Conservation (phyloP, 2,329 filamentous ascomycete genomes). For the Xylariomycetidae sp. region DNA sequence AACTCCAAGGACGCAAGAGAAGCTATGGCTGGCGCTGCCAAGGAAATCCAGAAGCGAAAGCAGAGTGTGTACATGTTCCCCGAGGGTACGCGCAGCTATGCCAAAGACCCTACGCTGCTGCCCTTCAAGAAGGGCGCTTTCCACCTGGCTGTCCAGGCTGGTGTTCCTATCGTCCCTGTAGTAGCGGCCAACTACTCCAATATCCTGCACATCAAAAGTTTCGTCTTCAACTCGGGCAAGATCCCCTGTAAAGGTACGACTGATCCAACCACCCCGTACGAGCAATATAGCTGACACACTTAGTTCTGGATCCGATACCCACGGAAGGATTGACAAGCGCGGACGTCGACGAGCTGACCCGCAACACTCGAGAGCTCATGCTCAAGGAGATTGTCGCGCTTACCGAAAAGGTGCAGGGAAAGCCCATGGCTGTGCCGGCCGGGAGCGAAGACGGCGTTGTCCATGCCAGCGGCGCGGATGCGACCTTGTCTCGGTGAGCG, state of each 20-base stretch:
- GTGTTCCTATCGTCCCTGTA: conserved; percentile 86
- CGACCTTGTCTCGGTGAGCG: conserved; percentile 16
- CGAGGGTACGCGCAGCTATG: conserved; percentile 89
- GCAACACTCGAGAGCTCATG: conserved; percentile 68
- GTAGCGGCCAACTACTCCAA: conserved; percentile 76
- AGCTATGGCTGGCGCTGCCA: conserved; percentile 77
- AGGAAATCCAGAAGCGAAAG: conserved; percentile 65
- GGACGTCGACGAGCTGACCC: conserved; percentile 71
- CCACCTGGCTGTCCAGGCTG: conserved; percentile 88
- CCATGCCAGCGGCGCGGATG: conserved; percentile 26
- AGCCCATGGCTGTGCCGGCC: conserved; percentile 23
- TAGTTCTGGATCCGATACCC: conserved; percentile 74
- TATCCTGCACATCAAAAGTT: conserved; percentile 57
- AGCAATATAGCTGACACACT: conserved; percentile 6
- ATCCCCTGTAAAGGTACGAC: conserved; percentile 69
- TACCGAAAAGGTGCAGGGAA: conserved; percentile 44
- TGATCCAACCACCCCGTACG: not conserved
- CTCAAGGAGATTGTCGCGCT: conserved; percentile 55
- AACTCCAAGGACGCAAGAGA: conserved; percentile 77
- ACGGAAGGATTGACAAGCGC: conserved; percentile 66
- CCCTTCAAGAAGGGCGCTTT: conserved; percentile 99
- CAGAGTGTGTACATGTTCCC: conserved; percentile 84
- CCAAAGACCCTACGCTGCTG: conserved; percentile 70
- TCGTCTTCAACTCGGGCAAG: conserved; percentile 60
- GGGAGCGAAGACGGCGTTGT: conserved; percentile 22